Evolutionary conservation across 495 filamentous ascomycete genomes (phyloP).

Genomic region (Talaromyces borbonicus): DNA sequence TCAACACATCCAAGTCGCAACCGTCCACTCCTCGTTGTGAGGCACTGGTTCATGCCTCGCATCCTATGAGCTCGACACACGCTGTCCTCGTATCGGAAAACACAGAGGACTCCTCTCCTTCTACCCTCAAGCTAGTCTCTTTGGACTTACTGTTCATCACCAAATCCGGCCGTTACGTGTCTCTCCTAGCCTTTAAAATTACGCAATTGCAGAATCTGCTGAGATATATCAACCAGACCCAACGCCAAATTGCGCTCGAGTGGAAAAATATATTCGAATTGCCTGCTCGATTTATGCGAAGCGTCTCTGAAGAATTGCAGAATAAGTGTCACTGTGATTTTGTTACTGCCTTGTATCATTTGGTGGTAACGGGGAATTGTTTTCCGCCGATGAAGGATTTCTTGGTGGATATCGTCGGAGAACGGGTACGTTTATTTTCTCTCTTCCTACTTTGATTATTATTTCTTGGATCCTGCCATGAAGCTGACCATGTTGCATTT

Average conservation of each 20-base stretch:
- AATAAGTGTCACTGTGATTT: constrained; percentile 54
- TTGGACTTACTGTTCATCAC: constrained; percentile 76
- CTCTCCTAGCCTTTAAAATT: constrained; percentile 73
- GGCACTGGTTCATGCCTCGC: constrained; percentile 52
- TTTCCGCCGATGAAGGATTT: constrained; percentile 72
- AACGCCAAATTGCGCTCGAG: constrained; percentile 62
- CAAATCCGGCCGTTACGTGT: constrained; percentile 68
- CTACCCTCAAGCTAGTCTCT: constrained; percentile 52
- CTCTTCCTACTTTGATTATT: background rate
- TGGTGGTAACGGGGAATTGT: constrained; percentile 77
- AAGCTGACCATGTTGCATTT: too few relatives aligned
- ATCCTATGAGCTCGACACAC: constrained; percentile 67
- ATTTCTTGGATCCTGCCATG: background rate
- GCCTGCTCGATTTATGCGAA: constrained; percentile 62
- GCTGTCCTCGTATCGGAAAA: constrained; percentile 48
- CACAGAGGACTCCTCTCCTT: constrained; percentile 12
- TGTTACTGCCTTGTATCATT: constrained; percentile 70
- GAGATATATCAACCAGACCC: constrained; percentile 68
- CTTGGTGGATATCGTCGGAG: constrained; percentile 75
- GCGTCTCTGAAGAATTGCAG: constrained; percentile 54
- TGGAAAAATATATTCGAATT: constrained; percentile 78
- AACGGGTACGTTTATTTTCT: constrained; percentile 48
- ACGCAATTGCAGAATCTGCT: constrained; percentile 79
- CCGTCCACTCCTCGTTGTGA: background rate
- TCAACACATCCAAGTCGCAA: constrained; percentile 14